A percentile compares a stretch with the other conserved stretches of the same genome.
These are phyloP conservation scores for Phytopythium cucurbitacearum DNA, from an alignment of 352 stramenopile species.

Conservation along the genomic window DNA sequence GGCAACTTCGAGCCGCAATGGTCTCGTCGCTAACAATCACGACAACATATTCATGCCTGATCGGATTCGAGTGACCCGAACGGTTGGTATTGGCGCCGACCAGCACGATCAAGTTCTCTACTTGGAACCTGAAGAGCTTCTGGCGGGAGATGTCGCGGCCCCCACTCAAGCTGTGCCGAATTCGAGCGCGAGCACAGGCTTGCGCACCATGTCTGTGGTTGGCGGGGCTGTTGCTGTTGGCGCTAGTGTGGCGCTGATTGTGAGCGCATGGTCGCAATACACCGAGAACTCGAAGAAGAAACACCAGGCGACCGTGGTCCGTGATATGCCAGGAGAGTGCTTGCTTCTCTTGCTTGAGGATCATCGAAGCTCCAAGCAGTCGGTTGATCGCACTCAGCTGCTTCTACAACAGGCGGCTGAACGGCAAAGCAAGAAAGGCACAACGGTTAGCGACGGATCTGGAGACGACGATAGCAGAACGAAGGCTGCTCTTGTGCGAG, in stretches of 20 bases:
- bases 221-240: constrained; percentile 71
- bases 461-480: constrained; percentile 2
- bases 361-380: constrained; percentile 23
- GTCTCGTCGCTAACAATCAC: constrained; percentile 73
- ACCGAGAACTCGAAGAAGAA: constrained; percentile 54
- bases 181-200: constrained; percentile 14
- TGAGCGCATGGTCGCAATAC: constrained; percentile 79
- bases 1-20: constrained; percentile 20
- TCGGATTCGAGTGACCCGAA: constrained; percentile 63
- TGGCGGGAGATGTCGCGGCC: constrained; percentile 47
- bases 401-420: constrained; percentile 25
- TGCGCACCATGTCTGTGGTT: constrained; percentile 59
- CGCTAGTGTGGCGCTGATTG: constrained; percentile 66
- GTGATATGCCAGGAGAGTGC: constrained; percentile 71
- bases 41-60: constrained; percentile 77
- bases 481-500: constrained; percentile 6
- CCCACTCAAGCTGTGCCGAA: constrained; percentile 14
- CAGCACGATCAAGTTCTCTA: constrained; percentile 70
- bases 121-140: constrained; percentile 70
- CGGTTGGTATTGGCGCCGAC: constrained; percentile 50
- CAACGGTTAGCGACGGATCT: constrained; percentile 9
- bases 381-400: constrained; percentile 14
- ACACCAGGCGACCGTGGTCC: constrained; percentile 60
- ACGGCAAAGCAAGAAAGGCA: constrained; percentile 23
- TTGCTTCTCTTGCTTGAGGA: constrained; percentile 76